Evolutionary conservation across 2,329 filamentous ascomycete genomes (phyloP).

Genomic region (Pseudocercospora vitis): DNA sequence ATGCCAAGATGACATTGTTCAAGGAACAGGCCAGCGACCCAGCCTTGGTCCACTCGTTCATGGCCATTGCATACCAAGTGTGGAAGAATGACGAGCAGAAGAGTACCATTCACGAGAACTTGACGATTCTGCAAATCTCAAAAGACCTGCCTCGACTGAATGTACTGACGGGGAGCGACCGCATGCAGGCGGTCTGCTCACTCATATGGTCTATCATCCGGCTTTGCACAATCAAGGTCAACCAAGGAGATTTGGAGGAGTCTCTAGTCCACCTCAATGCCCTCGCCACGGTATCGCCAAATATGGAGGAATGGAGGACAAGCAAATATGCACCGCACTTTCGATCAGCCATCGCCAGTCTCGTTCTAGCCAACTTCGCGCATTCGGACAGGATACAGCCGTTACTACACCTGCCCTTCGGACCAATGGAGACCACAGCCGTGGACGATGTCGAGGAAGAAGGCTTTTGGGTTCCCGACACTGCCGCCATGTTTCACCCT

Average conservation of each 20-base stretch:
- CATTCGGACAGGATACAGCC: conserved; percentile 14
- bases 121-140: conserved; percentile 16
- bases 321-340: conserved; percentile 18
- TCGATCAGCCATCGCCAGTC: conserved; percentile 17
- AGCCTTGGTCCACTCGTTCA: conserved; percentile 19
- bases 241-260: conserved; percentile 20
- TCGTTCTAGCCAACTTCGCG: conserved; percentile 20
- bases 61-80: conserved; percentile 22
- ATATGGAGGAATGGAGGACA: conserved; percentile 18
- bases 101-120: conserved; percentile 17
- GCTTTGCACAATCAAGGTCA: conserved; percentile 22
- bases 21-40: conserved; percentile 17
- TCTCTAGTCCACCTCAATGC: conserved; percentile 23
- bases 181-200: conserved; percentile 8
- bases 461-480: conserved; percentile 16
- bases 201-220: conserved; percentile 23
- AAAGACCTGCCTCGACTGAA: conserved; percentile 12
- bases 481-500: conserved; percentile 13
- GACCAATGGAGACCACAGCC: conserved; percentile 14
- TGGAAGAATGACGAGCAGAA: conserved; percentile 19
- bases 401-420: conserved; percentile 16
- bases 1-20: conserved; percentile 14
- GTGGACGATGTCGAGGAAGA: conserved; percentile 17
- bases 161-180: background rate
- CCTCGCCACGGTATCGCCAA: conserved; percentile 16